Conservation (phyloP, 176 grass and related monocot genomes). For the Areca catechu region DNA sequence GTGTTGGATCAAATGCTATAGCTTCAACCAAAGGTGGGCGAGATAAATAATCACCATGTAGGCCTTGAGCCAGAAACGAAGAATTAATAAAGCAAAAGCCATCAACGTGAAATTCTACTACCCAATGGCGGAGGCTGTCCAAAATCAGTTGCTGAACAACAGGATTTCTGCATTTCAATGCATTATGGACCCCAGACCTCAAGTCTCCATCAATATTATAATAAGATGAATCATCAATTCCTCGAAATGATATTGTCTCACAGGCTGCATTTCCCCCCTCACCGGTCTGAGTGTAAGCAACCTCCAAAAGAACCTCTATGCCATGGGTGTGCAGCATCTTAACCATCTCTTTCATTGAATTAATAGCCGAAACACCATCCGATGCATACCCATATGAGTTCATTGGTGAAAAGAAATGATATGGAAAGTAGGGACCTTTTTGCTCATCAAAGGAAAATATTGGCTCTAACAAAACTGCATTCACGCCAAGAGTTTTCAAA, state of each 20-base stretch:
- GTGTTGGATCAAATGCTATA: constrained; percentile 81
- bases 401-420: constrained; percentile 78
- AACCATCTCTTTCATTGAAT: constrained; percentile 84
- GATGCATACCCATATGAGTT: constrained; percentile 24
- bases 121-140: constrained; percentile 92
- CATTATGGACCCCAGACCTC: constrained; percentile 21
- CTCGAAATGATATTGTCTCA: constrained; percentile 55
- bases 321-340: constrained; percentile 60
- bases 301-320: constrained; percentile 83
- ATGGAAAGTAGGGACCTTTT: constrained; percentile 74
- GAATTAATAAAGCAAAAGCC: constrained; percentile 94
- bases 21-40: constrained; percentile 68
- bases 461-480: constrained; percentile 75
- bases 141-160: constrained; percentile 76
- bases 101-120: constrained; percentile 83
- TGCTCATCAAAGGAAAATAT: constrained; percentile 64
- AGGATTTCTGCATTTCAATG: constrained; percentile 57
- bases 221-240: constrained; percentile 72
- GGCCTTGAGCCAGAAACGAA: constrained; percentile 47
- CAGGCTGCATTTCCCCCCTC: constrained; percentile 48
- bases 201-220: constrained; percentile 32
- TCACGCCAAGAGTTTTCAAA: constrained; percentile 66
- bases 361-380: constrained; percentile 36
- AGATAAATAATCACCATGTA: constrained; percentile 41
- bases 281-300: constrained; percentile 57